Percentiles rank a stretch among this genome's conserved stretches.
These are phyloP conservation scores for Starmera dryadoides DNA, from an alignment of 805 yeast genomes.

Conservation along the genomic window DNA sequence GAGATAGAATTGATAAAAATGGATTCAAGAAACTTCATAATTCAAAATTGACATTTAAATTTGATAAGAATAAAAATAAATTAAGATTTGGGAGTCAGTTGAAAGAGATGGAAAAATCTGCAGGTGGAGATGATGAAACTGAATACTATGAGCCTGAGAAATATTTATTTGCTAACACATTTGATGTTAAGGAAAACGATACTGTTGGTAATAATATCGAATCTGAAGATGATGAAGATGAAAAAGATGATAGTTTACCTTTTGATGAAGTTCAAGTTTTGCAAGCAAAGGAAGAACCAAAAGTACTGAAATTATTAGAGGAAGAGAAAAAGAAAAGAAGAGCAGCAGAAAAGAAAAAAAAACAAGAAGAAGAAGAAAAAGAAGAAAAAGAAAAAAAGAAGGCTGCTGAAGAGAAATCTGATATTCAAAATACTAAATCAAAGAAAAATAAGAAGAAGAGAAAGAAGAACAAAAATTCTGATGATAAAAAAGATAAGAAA, in stretches of 20 bases:
- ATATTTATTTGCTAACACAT: neutral
- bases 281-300: neutral
- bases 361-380: no score
- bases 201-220: no score
- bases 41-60: neutral
- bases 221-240: neutral
- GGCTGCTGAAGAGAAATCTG: no score
- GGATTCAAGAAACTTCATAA: neutral
- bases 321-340: neutral
- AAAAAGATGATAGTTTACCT: neutral
- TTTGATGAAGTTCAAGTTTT: no score
- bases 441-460: no score
- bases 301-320: neutral
- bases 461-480: neutral
- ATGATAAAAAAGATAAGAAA: neutral
- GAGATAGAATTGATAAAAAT: neutral
- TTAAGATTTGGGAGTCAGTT: neutral
- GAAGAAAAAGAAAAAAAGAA: no score
- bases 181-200: neutral
- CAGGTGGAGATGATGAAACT: neutral
- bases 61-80: neutral
- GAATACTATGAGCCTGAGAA: constrained; percentile 2
- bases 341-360: neutral
- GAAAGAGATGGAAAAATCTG: neutral
- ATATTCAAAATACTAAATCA: no score